Evolutionary conservation across 2,329 filamentous ascomycete species (phyloP).

Genomic region (Pseudonectria foliicola): DNA sequence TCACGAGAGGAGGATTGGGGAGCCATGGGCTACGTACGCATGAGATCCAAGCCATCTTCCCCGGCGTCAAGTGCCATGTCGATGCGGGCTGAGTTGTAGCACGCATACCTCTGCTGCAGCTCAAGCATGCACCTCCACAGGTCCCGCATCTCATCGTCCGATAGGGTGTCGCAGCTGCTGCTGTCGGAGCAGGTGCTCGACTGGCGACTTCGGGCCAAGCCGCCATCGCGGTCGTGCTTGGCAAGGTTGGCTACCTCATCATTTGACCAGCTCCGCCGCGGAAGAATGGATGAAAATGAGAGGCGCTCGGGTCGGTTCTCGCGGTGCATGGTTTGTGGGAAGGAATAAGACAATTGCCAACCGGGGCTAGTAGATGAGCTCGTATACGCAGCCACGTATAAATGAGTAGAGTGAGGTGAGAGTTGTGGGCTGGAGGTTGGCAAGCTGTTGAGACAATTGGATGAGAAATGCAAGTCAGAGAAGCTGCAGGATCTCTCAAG

Average conservation of each 20-base stretch:
- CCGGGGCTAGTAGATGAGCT: too few relatives aligned
- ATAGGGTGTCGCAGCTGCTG: constrained; percentile 27
- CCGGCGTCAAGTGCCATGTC: constrained; percentile 38
- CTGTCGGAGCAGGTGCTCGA: constrained; percentile 23
- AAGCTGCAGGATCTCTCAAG: too few relatives aligned
- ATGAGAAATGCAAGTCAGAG: too few relatives aligned
- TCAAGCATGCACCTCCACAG: constrained; percentile 44
- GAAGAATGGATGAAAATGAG: constrained; percentile 13
- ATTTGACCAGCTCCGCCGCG: constrained; percentile 11
- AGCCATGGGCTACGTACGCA: constrained; percentile 32
- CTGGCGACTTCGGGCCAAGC: constrained; percentile 14
- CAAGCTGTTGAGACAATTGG: too few relatives aligned
- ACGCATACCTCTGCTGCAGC: constrained; percentile 39
- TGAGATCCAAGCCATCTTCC: constrained; percentile 31
- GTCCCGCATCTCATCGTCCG: constrained; percentile 31
- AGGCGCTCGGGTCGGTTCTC: constrained; percentile 14
- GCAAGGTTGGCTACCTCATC: constrained; percentile 9
- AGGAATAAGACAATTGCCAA: too few relatives aligned
- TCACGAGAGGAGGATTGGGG: not conserved
- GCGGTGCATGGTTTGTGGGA: constrained; percentile 13
- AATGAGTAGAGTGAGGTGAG: too few relatives aligned
- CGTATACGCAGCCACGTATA: too few relatives aligned
- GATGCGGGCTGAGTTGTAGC: constrained; percentile 43
- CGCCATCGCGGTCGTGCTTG: constrained; percentile 8
- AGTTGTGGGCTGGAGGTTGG: too few relatives aligned